Evolutionary conservation across 164 flowering plant species (phyloP).

Genomic region (Macadamia integrifolia): DNA sequence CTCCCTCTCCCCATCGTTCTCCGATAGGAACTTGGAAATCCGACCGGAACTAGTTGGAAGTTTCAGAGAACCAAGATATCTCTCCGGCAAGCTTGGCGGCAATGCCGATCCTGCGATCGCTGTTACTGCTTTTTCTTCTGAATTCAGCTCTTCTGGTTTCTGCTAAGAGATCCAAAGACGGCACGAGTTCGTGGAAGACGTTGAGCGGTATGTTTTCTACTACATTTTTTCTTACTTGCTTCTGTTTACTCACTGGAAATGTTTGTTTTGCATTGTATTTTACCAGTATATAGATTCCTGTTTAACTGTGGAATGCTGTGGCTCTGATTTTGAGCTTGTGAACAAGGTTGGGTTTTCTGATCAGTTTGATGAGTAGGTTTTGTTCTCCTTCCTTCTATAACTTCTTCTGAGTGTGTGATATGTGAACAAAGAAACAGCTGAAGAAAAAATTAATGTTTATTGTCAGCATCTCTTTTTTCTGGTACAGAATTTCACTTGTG

Average conservation of each 20-base stretch:
- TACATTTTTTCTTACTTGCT: neutral
- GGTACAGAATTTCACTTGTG: too few relatives aligned
- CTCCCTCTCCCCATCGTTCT: too few relatives aligned
- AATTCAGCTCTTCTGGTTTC: slow-evolving; percentile 27
- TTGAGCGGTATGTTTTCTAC: slow-evolving; percentile 34
- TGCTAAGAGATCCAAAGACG: slow-evolving; percentile 32
- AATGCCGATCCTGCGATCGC: slow-evolving; percentile 30
- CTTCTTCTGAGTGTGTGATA: too few relatives aligned
- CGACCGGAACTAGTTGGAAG: neutral
- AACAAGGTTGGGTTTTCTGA: too few relatives aligned
- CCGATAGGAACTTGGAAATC: neutral
- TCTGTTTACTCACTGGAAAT: neutral
- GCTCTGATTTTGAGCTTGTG: neutral
- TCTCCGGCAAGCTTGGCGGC: slow-evolving; percentile 13
- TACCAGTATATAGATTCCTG: neutral
- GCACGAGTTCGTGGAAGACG: slow-evolving; percentile 38
- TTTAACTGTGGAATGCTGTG: neutral
- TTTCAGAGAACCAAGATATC: neutral
- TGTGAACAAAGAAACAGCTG: too few relatives aligned
- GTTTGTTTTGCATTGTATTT: neutral
- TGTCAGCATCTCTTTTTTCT: too few relatives aligned
- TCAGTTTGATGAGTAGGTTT: too few relatives aligned
- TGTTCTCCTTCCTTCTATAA: too few relatives aligned
- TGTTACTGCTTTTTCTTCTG: slow-evolving; percentile 13
- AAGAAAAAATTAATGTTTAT: too few relatives aligned